Conservation (phyloP, 176 grass and related monocot species). For the Dendrocalamus sinicus region DNA sequence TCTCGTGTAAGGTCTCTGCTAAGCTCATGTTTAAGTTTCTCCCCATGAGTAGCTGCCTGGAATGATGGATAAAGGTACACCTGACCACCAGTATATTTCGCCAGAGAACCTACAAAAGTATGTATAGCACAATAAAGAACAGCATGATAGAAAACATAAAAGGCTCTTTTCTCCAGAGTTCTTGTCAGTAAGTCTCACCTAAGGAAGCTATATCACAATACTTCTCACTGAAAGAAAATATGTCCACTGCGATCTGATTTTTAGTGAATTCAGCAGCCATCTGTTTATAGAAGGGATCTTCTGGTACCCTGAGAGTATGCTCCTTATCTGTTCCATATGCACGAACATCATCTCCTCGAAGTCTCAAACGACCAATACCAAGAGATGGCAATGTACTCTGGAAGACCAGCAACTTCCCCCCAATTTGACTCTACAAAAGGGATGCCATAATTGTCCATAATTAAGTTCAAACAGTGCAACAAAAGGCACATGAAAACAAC, state of each 20-base stretch:
- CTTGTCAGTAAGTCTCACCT: conserved; percentile 54
- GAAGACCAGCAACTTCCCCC: conserved; percentile 87
- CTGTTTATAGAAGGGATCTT: conserved; percentile 97
- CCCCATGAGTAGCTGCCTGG: conserved; percentile 63
- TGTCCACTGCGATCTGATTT: conserved; percentile 83
- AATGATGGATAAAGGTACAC: conserved; percentile 92
- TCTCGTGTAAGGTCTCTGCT: conserved; percentile 85
- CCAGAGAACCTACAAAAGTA: conserved; percentile 66
- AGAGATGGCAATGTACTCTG: conserved; percentile 96
- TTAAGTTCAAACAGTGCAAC: conserved; percentile 21
- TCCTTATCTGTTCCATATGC: conserved; percentile 97
- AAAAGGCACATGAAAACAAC: conserved; percentile 17
- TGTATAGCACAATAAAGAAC: conserved; percentile 32
- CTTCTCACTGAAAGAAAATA: conserved; percentile 90
- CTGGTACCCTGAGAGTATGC: conserved; percentile 73
- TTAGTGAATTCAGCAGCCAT: conserved; percentile 99
- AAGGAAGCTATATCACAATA: conserved; percentile 93
- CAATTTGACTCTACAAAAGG: conserved; percentile 79
- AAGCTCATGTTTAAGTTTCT: conserved; percentile 86
- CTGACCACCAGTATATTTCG: conserved; percentile 97
- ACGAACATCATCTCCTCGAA: conserved; percentile 88
- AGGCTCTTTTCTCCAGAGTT: conserved; percentile 1
- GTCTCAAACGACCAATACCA: conserved; percentile 79
- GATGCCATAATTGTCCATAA: conserved; percentile 40
- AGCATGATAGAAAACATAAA: conserved; percentile 4